phyloP scores from a whole-genome alignment of 2,329 filamentous ascomycete species.

The Herpotrichia juniperi region DNA sequence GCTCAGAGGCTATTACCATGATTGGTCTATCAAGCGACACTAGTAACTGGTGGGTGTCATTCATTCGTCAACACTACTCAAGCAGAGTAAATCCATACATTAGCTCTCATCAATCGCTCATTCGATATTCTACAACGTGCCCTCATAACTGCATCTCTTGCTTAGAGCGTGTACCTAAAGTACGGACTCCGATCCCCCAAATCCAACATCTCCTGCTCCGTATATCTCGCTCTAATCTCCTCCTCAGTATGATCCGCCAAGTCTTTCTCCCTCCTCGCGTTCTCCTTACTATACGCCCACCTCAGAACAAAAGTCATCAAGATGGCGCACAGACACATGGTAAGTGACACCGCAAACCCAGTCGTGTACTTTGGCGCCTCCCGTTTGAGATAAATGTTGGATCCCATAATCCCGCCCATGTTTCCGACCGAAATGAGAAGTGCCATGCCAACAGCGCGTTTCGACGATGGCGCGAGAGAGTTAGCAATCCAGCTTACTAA shows the following conservation, averaged over 20 bases:
- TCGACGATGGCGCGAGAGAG: conserved; percentile 40
- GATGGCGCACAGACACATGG: conserved; percentile 54
- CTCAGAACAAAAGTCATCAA: conserved; percentile 47
- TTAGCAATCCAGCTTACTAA: conserved; percentile 45
- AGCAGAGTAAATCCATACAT: too few relatives aligned
- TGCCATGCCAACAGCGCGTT: conserved; percentile 55
- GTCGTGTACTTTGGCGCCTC: conserved; percentile 58
- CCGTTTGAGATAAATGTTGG: conserved; percentile 57
- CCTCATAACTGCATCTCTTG: neutral
- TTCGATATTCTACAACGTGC: too few relatives aligned
- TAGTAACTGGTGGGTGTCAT: too few relatives aligned
- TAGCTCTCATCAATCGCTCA: too few relatives aligned
- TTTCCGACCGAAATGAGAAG: conserved; percentile 58
- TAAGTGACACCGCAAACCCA: conserved; percentile 58
- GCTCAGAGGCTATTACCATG: too few relatives aligned
- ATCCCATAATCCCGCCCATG: conserved; percentile 48
- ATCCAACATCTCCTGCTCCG: conserved; percentile 47
- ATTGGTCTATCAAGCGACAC: too few relatives aligned
- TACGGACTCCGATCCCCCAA: conserved; percentile 51
- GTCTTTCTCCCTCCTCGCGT: conserved; percentile 30
- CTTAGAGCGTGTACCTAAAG: conserved; percentile 48
- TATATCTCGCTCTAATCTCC: conserved; percentile 44
- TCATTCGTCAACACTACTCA: too few relatives aligned
- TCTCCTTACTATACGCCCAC: conserved; percentile 51
- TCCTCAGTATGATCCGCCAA: conserved; percentile 37